These are phyloP conservation scores for Mycena epipterygia DNA, from an alignment of 768 basidiomycete genomes.

Conservation along the genomic window DNA sequence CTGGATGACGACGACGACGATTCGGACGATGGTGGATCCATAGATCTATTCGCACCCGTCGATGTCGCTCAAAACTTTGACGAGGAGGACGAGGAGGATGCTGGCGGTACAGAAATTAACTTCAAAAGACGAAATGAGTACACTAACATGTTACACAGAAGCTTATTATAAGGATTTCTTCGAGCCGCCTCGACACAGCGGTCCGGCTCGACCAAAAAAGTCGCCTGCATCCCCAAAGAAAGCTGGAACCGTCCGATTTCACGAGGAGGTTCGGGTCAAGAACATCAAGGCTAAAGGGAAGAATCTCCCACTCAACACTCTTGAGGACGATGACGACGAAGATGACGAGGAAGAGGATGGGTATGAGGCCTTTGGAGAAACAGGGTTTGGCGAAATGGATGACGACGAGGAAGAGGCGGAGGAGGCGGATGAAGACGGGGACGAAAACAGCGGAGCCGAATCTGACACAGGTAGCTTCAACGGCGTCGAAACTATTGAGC, in stretches of 20 bases:
- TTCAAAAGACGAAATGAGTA: slow-evolving; percentile 3
- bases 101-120: slow-evolving; percentile 52
- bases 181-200: slow-evolving; percentile 62
- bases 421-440: slow-evolving; percentile 43
- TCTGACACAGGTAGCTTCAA: slow-evolving; percentile 40
- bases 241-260: slow-evolving; percentile 77
- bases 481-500: slow-evolving; percentile 68
- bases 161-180: slow-evolving; percentile 87
- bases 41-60: slow-evolving; percentile 80
- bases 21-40: slow-evolving; percentile 66
- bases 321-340: slow-evolving; percentile 48
- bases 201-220: slow-evolving; percentile 39
- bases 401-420: slow-evolving; percentile 48
- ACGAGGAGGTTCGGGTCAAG: slow-evolving; percentile 85
- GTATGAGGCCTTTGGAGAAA: slow-evolving; percentile 52
- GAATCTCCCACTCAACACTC: slow-evolving; percentile 64
- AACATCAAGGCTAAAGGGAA: slow-evolving; percentile 83
- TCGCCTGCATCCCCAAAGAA: slow-evolving; percentile 37
- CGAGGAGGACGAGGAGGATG: slow-evolving; percentile 61
- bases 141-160: slow-evolving; percentile 55
- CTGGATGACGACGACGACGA: slow-evolving; percentile 63
- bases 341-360: slow-evolving; percentile 53
- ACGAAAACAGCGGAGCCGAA: slow-evolving; percentile 41
- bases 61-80: slow-evolving; percentile 57
- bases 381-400: slow-evolving; percentile 47